These are phyloP conservation scores for Yamadazyma buinensis DNA, from an alignment of 1,139 yeast species.

Conservation along the genomic window DNA sequence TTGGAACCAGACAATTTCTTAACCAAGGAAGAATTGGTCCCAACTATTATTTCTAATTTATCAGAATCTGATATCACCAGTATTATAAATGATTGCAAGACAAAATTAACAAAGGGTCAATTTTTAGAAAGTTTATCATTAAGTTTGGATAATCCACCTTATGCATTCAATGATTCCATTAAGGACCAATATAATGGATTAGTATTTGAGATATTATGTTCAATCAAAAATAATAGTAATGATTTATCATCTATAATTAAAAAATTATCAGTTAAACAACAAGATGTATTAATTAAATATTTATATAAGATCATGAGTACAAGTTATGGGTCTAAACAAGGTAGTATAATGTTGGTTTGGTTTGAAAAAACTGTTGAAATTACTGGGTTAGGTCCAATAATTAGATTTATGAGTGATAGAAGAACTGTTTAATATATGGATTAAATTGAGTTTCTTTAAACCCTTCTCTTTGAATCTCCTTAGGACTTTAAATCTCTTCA, in stretches of 20 bases:
- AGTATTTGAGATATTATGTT: slow-evolving; percentile 71
- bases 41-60: slow-evolving; percentile 44
- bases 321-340: slow-evolving; percentile 76
- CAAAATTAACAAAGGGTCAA: slow-evolving; percentile 68
- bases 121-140: slow-evolving; percentile 60
- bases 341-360: slow-evolving; percentile 86
- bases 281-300: slow-evolving; percentile 78
- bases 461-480: neutral
- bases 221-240: slow-evolving; percentile 58
- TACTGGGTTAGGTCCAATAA: slow-evolving; percentile 86
- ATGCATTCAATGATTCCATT: slow-evolving; percentile 61
- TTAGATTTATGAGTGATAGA: slow-evolving; percentile 81
- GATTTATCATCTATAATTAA: slow-evolving; percentile 65
- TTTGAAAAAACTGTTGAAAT: slow-evolving; percentile 83
- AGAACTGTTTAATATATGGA: slow-evolving; percentile 55
- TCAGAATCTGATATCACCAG: slow-evolving; percentile 52
- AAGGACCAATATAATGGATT: slow-evolving; percentile 50
- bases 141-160: slow-evolving; percentile 75
- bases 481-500: neutral
- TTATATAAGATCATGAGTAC: slow-evolving; percentile 82
- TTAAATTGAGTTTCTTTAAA: too few relatives aligned
- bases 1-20: slow-evolving; percentile 78
- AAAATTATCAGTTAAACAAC: slow-evolving; percentile 58
- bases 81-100: slow-evolving; percentile 56
- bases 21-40: slow-evolving; percentile 60